Evolutionary conservation across 345 rosid species (phyloP), one percentile per base, ranked within the genome.

Genomic region (Gossypium longicalyx): DNA sequence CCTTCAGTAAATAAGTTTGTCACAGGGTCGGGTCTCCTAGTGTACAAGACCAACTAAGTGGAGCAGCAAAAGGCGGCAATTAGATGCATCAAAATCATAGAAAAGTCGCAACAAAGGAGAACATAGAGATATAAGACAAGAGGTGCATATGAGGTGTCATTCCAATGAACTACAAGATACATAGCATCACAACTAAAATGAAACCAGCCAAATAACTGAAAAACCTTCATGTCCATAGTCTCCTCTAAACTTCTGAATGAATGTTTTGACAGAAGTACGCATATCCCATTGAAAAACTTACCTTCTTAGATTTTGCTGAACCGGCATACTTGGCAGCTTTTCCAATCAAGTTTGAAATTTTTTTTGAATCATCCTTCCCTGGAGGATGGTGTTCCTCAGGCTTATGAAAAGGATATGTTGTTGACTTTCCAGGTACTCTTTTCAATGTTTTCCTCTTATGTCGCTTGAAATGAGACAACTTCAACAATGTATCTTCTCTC

Each of bases 371-470:
- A 83, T 96, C 99, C 72, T 96, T 96, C 70, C 98, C 98, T 71
- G 97, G 97, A 58, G 97, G 93, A 79, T 91, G 82, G 84, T 91
- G 83, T 79, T 95, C 98, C 80, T 95, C 99, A 74, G 98, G 98
- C 87, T 93, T 96, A 86, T 93, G 92, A 77, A 86, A 90, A 45
- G 93, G 97, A 79, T 87, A 93, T 71, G 72, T 86, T 65, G 92
- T 77, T 34, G 84, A 69, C 87, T 90, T 91, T 78, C 99, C 98
- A 57, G 85, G 48, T 59, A 80, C 82, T 77, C 79, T 91, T 89
- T 93, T 96, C 80, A 81, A 71, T n/a, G 87, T 72, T 82, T 93
- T 96, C 77, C 99, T 91, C 82, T 90, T 96, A 80, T 93, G 99
- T 80, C 89, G 87, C 82, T 87, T 91, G 83, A 96, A 96, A 82